Evolutionary conservation across 306 rosid species (phyloP), one percentile per base, ranked within the genome.

Genomic region (Prunus dulcis): DNA sequence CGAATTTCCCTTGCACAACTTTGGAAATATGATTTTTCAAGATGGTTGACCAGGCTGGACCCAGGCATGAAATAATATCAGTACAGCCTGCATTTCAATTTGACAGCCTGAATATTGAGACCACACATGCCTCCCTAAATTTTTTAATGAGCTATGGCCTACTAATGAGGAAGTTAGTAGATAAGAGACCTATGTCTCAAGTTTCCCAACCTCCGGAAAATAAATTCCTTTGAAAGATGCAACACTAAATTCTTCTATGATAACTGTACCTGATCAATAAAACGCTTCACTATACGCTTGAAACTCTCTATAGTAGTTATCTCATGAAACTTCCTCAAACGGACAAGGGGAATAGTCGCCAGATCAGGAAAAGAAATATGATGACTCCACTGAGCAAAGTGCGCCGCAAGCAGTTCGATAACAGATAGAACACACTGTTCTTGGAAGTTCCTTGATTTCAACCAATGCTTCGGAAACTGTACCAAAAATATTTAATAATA

Each of bases 311-410:
- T 63, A 28, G 91, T 80, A 69, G 92, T 87, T 71, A 38, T 82
- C 73, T 87, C 93, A 23, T 74, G 82, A 67, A 92, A 83, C 87
- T 95, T 95, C 86, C 82, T 89, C 73, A 95, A 78, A 83, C 79
- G 87, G 62, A 89, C 64, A 43, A 95, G 91, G 32, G 99, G 91
- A 83, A 87, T 84, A 52, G 89, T 88, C 55, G 97, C 97, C 51
- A 95, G 81, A 79, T 95, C 99, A 8, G 97, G 97, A 85, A 95
- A 92, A 72, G 99, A 90, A 80, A 95, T 78, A 74, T 90, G 87
- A 83, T 84, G 83, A 79, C 91, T 92, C 97, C 99, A 95, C 79
- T 90, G 97, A 68, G 86, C 69, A 82, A 92, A 95, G 80, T 95
- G 97, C 72, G 82, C 88, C 1, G 97, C 73, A 70, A 95, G 96